phyloP scores from a whole-genome alignment of 495 filamentous ascomycete species.

The Hypomontagnella submonticulosa region DNA sequence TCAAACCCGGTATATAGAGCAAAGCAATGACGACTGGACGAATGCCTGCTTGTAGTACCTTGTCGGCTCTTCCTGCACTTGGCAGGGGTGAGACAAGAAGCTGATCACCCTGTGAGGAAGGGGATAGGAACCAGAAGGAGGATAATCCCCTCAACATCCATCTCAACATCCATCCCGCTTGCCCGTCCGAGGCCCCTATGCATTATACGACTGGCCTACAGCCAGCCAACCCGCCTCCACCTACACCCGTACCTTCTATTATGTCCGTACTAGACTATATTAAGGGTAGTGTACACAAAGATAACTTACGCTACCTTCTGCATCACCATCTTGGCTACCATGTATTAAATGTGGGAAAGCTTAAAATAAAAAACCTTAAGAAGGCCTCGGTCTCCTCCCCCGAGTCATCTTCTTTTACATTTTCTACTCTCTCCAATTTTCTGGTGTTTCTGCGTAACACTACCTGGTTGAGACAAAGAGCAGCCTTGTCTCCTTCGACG shows the following conservation, averaged over 20 bases:
- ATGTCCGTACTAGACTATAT: constrained; percentile 39
- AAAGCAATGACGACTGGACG: constrained; percentile 19
- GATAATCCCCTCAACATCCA: constrained; percentile 38
- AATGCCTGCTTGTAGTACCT: constrained; percentile 26
- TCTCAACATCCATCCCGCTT: constrained; percentile 38
- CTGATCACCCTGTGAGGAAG: constrained; percentile 31
- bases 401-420: constrained; percentile 24
- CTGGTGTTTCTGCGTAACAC: constrained; percentile 16
- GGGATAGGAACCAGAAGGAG: neutral
- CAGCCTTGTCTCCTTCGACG: constrained; percentile 6
- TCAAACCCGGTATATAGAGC: constrained; percentile 4
- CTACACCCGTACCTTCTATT: constrained; percentile 26
- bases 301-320: constrained; percentile 9
- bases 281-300: constrained; percentile 38
- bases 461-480: constrained; percentile 29
- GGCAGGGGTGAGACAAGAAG: constrained; percentile 35
- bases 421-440: constrained; percentile 35
- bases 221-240: constrained; percentile 9
- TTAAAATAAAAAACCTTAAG: constrained; percentile 35
- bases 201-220: constrained; percentile 6
- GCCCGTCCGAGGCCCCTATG: constrained; percentile 30
- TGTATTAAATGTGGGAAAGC: constrained; percentile 30
- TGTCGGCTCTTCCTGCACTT: constrained; percentile 30
- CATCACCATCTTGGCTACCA: constrained; percentile 20
- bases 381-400: constrained; percentile 30